phyloP scores from a whole-genome alignment of 805 yeast species.

The Teunomyces cretensis region DNA sequence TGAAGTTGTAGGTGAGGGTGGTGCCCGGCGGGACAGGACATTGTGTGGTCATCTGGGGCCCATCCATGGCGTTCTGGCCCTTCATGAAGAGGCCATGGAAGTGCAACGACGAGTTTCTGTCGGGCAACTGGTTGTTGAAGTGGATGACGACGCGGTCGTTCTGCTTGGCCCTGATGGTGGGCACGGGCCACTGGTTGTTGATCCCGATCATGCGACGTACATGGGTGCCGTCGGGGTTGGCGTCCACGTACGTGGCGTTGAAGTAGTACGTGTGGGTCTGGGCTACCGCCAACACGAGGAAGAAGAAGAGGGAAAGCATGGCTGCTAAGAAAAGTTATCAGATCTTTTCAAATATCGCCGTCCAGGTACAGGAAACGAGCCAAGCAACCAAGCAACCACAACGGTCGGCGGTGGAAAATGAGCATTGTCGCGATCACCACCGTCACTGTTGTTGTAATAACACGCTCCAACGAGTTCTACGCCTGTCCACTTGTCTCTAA shows the following conservation, averaged over 20 bases:
- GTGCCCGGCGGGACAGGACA: conserved; percentile 45
- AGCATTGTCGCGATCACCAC: no score
- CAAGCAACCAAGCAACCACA: no score
- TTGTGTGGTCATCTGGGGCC: conserved; percentile 46
- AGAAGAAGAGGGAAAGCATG: conserved; percentile 1
- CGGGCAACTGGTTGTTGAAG: conserved; percentile 32
- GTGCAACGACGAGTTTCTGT: conserved; percentile 40
- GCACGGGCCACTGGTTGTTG: conserved; percentile 50
- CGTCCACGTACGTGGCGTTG: conserved; percentile 37
- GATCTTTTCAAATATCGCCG: no score
- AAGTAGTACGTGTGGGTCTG: conserved; percentile 34
- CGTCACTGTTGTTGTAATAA: no score
- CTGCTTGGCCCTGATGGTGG: conserved; percentile 35
- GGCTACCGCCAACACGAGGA: not conserved
- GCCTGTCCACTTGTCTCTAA: no score
- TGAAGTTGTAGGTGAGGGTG: conserved; percentile 39
- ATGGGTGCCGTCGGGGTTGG: conserved; percentile 57
- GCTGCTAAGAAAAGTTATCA: not conserved
- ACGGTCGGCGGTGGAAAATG: no score
- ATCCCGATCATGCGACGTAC: conserved; percentile 57
- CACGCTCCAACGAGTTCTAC: no score
- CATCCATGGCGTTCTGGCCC: conserved; percentile 43
- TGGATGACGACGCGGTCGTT: conserved; percentile 42
- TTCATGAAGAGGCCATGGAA: conserved; percentile 47
- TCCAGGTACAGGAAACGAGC: not conserved